Base-by-base conservation (phyloP, 495 filamentous ascomycete species). In the Opeltia flavorubescens region DNA sequence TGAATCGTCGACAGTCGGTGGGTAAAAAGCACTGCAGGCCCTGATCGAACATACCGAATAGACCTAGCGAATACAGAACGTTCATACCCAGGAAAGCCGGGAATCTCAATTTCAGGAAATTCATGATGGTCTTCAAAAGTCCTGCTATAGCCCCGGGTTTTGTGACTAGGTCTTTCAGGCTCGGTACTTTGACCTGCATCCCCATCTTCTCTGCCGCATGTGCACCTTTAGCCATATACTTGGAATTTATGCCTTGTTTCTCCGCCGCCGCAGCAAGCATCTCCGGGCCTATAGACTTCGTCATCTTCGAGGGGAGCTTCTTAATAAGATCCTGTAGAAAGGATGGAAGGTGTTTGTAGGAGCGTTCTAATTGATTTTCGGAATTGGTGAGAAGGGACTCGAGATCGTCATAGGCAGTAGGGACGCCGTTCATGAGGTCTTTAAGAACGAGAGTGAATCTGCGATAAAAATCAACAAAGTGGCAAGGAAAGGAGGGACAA, bases 351-450 rank as follows among this genome's bases (percentile, higher is more conserved):
- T 77, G 68, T 8, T 80, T 75, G 65, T 81, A 96, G 30, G 80
- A 80, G 48, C 83, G 74, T 51, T 81, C 74, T 1, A 96, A 67
- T 46, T 82, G 76, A 34, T 75, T 74, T 55, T 91, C 84, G 18
- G 78, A 81, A 58, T 85, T 83, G 12, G 83, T 85, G 27, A 98
- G 69, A 13, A 98, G 78, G 53, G 72, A 66, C 24, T 85, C 76
- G 9, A 98, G 78, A 63, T 98, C 91, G 56, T 81, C 75, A 59
- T 93, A 95, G 12, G 91, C 91, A 0, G 89, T 93, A 21, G 89
- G 89, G 5, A 84, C 89, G 44, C 89, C 89, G 59, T 86, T 89
- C 47, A 85, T 71, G n/a, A 94, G 67, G 61, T 95, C 89, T 55
- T 86, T 89, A 51, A 98, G 79, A 26, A 95, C 80, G 33, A 86